A percentile compares a stretch with the other conserved stretches of the same genome.
phyloP scores from a whole-genome alignment of 305 asterid species.

The Rubia peregrina region DNA sequence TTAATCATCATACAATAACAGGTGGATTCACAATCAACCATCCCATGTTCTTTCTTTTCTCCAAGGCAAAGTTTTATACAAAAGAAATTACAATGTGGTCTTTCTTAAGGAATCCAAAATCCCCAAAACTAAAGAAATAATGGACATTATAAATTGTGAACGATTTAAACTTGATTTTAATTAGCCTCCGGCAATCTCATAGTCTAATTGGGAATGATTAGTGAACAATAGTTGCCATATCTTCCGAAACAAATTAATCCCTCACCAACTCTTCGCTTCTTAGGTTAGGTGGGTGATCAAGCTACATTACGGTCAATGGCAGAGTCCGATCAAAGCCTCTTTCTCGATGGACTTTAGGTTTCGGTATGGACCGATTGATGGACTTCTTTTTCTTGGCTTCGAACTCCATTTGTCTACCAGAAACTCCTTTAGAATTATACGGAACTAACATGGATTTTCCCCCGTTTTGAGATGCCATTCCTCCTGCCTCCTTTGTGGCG shows the following conservation, averaged over 20 bases:
- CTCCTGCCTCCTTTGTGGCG: constrained; percentile 29
- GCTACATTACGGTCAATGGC: constrained; percentile 38
- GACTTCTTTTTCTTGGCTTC: constrained; percentile 34
- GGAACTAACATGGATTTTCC: constrained; percentile 13
- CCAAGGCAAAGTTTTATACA: not conserved
- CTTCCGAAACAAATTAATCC: not conserved
- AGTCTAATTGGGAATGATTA: not conserved
- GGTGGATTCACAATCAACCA: not conserved
- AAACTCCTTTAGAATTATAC: constrained; percentile 17
- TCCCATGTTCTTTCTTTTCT: not conserved
- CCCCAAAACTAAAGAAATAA: not conserved
- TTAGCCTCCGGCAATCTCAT: not conserved
- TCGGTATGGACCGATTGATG: constrained; percentile 18
- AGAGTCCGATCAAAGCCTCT: constrained; percentile 42
- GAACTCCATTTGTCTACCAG: constrained; percentile 27
- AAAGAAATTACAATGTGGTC: not conserved
- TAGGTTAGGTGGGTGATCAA: not conserved
- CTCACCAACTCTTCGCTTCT: not conserved
- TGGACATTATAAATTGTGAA: not conserved
- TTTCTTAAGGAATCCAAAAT: not conserved
- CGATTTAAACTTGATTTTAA: not conserved
- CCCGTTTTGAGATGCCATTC: constrained; percentile 8
- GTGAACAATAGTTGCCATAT: not conserved
- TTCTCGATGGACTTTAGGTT: constrained; percentile 38
- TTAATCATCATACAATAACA: no score